phyloP scores from a whole-genome alignment of 164 flowering plant genomes.

The Magnolia kwangsiensis region DNA sequence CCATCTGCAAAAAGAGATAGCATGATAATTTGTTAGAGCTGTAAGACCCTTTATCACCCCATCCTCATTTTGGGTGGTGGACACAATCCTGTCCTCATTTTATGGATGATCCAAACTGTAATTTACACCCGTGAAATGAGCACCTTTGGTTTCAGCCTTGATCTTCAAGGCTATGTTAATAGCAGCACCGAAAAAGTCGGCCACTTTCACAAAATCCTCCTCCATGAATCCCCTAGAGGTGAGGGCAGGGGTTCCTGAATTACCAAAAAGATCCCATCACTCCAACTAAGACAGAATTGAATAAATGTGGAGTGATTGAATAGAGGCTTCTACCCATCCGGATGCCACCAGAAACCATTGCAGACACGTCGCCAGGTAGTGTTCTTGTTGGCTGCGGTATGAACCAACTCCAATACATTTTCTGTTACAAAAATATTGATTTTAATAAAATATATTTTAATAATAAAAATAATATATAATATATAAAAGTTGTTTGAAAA shows the following conservation, averaged over 20 bases:
- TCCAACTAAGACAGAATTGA: background rate
- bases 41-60: background rate
- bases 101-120: background rate
- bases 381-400: slow-evolving; percentile 98
- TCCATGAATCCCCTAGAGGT: slow-evolving; percentile 95
- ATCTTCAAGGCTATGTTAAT: slow-evolving; percentile 78
- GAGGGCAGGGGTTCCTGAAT: slow-evolving; percentile 95
- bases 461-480: too few species aligned
- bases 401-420: slow-evolving; percentile 91
- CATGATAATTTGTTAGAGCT: too few species aligned
- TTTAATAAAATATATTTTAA: too few species aligned
- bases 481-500: too few species aligned
- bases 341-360: slow-evolving; percentile 99
- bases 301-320: background rate
- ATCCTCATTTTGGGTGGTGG: background rate
- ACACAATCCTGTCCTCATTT: background rate
- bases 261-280: slow-evolving; percentile 8
- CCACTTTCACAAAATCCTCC: slow-evolving; percentile 93
- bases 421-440: too few species aligned
- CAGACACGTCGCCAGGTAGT: slow-evolving; percentile 78
- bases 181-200: slow-evolving; percentile 83
- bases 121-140: background rate
- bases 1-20: background rate
- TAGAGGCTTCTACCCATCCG: slow-evolving; percentile 68
- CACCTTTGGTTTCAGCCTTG: slow-evolving; percentile 80